phyloP scores from a whole-genome alignment of 1,284 basidiomycete species.

The Singerocomus inundabilis region DNA sequence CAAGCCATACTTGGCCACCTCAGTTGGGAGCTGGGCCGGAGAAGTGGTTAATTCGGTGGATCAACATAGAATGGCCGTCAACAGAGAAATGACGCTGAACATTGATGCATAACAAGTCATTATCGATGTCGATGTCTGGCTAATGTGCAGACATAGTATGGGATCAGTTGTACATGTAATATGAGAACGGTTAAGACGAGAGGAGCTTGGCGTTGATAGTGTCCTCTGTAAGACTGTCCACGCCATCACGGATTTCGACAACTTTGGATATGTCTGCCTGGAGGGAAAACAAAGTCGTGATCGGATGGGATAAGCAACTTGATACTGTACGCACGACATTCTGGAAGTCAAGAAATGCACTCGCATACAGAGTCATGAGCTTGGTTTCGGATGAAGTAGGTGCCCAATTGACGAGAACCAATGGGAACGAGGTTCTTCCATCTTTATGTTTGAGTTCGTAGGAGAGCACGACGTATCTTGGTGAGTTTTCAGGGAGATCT shows the following conservation, averaged over 20 bases:
- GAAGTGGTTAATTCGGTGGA: background rate
- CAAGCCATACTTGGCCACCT: background rate
- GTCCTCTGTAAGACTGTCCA: slow-evolving; percentile 76
- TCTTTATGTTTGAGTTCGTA: slow-evolving; percentile 83
- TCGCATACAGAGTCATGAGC: slow-evolving; percentile 81
- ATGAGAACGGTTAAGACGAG: slow-evolving; percentile 7
- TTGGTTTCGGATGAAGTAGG: slow-evolving; percentile 74
- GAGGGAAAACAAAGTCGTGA: slow-evolving; percentile 4
- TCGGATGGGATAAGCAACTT: background rate
- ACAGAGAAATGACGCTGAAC: background rate
- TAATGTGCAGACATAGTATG: background rate
- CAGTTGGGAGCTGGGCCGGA: background rate
- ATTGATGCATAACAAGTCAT: background rate
- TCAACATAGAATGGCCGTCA: background rate
- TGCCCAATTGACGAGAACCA: slow-evolving; percentile 86
- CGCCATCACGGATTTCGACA: slow-evolving; percentile 78
- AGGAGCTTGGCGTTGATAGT: slow-evolving; percentile 64
- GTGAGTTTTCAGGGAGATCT: slow-evolving; percentile 91
- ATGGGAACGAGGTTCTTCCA: slow-evolving; percentile 82
- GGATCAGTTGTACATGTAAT: background rate
- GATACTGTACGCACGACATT: slow-evolving; percentile 50
- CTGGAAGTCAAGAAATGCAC: slow-evolving; percentile 78
- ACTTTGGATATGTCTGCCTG: slow-evolving; percentile 74
- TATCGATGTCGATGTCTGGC: background rate
- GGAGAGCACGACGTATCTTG: slow-evolving; percentile 83